phyloP scores from a whole-genome alignment of 2,329 filamentous ascomycete genomes.

The Trichoderma asperellum region DNA sequence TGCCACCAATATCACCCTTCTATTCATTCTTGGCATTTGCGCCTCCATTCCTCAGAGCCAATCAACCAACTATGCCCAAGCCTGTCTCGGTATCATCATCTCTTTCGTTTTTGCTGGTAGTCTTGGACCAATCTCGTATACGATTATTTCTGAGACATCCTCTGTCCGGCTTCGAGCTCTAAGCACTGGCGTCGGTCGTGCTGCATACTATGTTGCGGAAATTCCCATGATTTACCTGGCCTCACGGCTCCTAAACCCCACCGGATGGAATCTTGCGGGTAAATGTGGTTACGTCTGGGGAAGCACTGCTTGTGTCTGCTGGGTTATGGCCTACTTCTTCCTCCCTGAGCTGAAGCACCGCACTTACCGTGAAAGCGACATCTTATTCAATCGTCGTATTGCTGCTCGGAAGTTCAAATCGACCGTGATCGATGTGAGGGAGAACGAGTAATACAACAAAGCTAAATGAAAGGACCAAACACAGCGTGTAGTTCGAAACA shows the following conservation, averaged over 20 bases:
- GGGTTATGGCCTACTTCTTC: neutral
- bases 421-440: neutral
- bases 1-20: neutral
- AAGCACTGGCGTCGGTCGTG: neutral
- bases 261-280: neutral
- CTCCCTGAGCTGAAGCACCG: neutral
- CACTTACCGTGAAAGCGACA: neutral
- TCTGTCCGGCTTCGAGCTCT: neutral
- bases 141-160: neutral
- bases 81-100: neutral
- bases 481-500: neutral
- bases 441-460: neutral
- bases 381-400: neutral
- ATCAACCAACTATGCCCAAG: neutral
- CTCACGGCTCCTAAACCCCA: neutral
- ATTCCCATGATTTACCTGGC: neutral
- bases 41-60: neutral
- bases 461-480: neutral
- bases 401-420: neutral
- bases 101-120: neutral
- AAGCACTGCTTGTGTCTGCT: neutral
- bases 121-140: neutral
- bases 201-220: neutral
- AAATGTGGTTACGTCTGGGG: neutral
- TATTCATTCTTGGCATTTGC: neutral